These are phyloP conservation scores for Komagataella ulmi DNA, from an alignment of 805 yeast genomes.

Conservation along the genomic window DNA sequence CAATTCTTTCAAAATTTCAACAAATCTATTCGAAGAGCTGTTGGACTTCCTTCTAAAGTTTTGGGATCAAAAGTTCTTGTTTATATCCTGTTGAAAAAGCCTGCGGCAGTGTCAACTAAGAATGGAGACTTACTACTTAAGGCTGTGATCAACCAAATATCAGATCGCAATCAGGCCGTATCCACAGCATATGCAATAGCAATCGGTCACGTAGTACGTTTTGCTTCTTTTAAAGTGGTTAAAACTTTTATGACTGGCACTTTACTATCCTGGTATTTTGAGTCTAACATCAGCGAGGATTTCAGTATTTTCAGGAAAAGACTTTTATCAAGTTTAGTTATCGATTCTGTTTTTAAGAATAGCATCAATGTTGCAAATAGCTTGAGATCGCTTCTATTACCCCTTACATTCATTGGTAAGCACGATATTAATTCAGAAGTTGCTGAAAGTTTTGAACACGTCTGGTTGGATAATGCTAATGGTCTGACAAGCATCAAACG, in stretches of 20 bases:
- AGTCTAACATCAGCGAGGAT: constrained; percentile 29
- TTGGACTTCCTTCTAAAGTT: constrained; percentile 86
- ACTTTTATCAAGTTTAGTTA: constrained; percentile 42
- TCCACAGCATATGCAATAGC: constrained; percentile 67
- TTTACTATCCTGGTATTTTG: constrained; percentile 46
- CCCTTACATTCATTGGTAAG: constrained; percentile 67
- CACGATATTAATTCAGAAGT: constrained; percentile 44
- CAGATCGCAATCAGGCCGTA: constrained; percentile 62
- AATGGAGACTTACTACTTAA: constrained; percentile 54
- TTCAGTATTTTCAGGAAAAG: constrained; percentile 11
- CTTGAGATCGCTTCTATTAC: constrained; percentile 54
- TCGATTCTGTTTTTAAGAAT: constrained; percentile 53
- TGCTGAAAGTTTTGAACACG: constrained; percentile 35
- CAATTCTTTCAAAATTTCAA: constrained; percentile 36
- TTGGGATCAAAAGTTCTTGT: constrained; percentile 70
- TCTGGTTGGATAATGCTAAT: constrained; percentile 69
- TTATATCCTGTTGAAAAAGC: constrained; percentile 27
- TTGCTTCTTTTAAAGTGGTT: constrained; percentile 38
- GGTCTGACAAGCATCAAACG: constrained; percentile 56
- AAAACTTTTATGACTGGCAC: constrained; percentile 33
- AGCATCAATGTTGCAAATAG: constrained; percentile 55
- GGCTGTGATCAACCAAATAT: constrained; percentile 42
- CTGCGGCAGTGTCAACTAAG: constrained; percentile 6
- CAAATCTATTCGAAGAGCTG: constrained; percentile 48
- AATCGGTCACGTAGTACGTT: constrained; percentile 63